Base-by-base conservation (phyloP, 257 asterid genomes). In the Fraxinus pennsylvanica region DNA sequence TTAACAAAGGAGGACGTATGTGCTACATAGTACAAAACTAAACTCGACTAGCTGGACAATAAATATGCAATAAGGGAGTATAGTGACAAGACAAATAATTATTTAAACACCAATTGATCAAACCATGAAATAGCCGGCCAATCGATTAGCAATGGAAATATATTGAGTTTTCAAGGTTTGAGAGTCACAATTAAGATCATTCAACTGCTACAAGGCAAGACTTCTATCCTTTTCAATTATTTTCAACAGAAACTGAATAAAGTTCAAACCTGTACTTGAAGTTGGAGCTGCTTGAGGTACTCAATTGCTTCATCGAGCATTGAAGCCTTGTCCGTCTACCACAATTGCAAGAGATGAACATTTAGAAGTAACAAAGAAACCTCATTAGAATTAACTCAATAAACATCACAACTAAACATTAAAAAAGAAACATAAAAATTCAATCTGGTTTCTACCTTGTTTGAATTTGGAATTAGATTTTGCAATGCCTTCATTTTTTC, bases 291-390 rank as follows among this genome's bases (percentile, higher is more conserved):
- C 89, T 92, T 91, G 59, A 91, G 93, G 72, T 92, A 92, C 82
- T 89, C 94, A 50, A 92, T 92, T 13, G 94, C 97, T 84, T 92
- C 94, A 50, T 92, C 97, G 12, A 91, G 97, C 97, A 92, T 92
- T 12, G 97, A 92, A 41, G 97, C 96, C 89, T 92, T 91, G 80
- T 92, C 94, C 17, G 93, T 92, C 97, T 92, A 76, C 69, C 78
- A 15, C 29, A 68, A 15, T 79, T 41, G 27, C 27, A 25, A 25
- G 27, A 25, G 27, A 25, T 25, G 27, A 25, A 25, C 27, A 25
- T 25, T 25, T 15, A 5, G 6, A 39, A 52, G 1, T 33, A 61
- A 61, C 68, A 61, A 61, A 25, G 15, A 61, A 61, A 61, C 33
- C 12, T 8, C 38, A 14, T 33, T 67, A 3, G n/a, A 33, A 21